phyloP scores from a whole-genome alignment of 2,329 filamentous ascomycete genomes.

The Colletotrichum sp. region DNA sequence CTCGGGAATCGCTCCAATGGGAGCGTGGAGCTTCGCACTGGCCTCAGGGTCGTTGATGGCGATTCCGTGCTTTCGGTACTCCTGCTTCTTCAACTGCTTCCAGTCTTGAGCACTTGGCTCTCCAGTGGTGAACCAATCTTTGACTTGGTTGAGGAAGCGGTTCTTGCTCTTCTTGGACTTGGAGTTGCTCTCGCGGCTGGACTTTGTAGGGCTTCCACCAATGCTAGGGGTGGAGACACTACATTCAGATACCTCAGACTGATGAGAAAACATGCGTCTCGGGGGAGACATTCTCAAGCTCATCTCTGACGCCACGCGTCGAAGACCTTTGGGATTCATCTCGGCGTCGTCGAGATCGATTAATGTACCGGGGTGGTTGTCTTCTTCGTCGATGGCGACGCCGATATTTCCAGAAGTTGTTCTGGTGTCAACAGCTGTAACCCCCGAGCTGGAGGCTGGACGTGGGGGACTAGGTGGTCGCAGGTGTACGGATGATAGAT shows the following conservation, averaged over 20 bases:
- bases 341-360: background rate
- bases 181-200: constrained; percentile 22
- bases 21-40: constrained; percentile 50
- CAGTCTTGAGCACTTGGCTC: constrained; percentile 56
- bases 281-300: constrained; percentile 12
- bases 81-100: constrained; percentile 48
- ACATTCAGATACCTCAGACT: constrained; percentile 26
- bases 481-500: background rate
- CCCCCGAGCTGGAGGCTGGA: constrained; percentile 11
- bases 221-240: constrained; percentile 26
- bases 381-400: constrained; percentile 5
- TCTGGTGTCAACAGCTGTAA: constrained; percentile 3
- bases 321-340: constrained; percentile 1
- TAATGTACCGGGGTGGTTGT: constrained; percentile 8
- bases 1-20: constrained; percentile 48
- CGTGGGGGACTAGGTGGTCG: background rate
- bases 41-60: constrained; percentile 46
- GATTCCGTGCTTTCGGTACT: constrained; percentile 49
- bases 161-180: constrained; percentile 32
- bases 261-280: constrained; percentile 7
- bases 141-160: constrained; percentile 49
- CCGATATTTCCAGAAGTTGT: background rate
- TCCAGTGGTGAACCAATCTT: constrained; percentile 52
- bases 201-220: background rate
- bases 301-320: constrained; percentile 8